Conservation (phyloP, 2,329 filamentous ascomycete species). For the Epichloe glyceriae region DNA sequence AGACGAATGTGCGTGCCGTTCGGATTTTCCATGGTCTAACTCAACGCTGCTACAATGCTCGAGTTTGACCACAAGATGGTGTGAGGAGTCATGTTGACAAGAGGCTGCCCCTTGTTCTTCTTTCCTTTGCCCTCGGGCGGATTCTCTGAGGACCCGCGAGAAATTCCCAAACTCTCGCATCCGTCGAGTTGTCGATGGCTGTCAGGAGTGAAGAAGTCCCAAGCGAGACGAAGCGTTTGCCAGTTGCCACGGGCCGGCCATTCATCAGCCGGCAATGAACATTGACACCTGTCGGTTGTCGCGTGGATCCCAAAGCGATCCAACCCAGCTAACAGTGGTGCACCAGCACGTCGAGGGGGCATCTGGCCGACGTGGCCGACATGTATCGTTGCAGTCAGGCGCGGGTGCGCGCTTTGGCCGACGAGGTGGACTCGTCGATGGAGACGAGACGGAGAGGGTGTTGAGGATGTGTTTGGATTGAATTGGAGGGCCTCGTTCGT, state of each 20-base stretch:
- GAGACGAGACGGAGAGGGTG: background rate
- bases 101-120: background rate
- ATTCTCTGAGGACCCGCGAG: no score
- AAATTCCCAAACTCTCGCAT: no score
- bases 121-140: background rate
- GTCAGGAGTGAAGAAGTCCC: background rate
- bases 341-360: constrained; percentile 14
- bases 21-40: no score
- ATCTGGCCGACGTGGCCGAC: constrained; percentile 9
- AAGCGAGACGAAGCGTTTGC: background rate
- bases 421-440: constrained; percentile 5
- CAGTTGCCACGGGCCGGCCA: background rate
- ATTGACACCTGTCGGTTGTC: background rate
- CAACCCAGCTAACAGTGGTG: no score
- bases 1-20: background rate
- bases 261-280: background rate
- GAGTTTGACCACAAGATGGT: no score
- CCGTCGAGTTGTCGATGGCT: no score
- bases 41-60: no score
- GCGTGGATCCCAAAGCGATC: background rate
- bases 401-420: constrained; percentile 6
- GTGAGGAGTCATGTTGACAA: no score
- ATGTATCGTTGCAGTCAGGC: constrained; percentile 4
- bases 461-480: background rate
- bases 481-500: no score